These are phyloP conservation scores for Teratosphaeria viscida DNA, from an alignment of 2,329 filamentous ascomycete species.

Conservation along the genomic window DNA sequence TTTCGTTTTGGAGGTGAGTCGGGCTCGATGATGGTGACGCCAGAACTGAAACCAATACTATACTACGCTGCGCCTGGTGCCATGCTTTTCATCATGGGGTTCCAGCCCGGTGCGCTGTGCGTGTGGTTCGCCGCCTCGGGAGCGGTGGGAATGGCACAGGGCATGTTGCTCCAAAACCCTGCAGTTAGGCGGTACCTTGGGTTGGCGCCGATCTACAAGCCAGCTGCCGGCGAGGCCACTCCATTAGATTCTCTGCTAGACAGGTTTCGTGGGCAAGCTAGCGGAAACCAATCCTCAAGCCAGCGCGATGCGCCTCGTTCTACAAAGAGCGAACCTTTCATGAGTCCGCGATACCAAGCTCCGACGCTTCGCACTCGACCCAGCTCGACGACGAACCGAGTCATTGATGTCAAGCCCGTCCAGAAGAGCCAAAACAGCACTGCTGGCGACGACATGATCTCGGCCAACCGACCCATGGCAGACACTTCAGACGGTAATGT, in stretches of 20 bases:
- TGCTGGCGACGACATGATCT: neutral
- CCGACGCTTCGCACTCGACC: neutral
- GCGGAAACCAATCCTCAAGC: neutral
- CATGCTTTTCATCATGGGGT: conserved; percentile 44
- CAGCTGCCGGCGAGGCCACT: neutral
- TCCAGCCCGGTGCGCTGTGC: conserved; percentile 48
- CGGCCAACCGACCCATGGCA: neutral
- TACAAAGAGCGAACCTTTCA: neutral
- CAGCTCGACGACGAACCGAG: neutral
- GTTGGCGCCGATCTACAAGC: conserved; percentile 27
- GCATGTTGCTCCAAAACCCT: conserved; percentile 27
- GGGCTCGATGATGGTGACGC: conserved; percentile 24
- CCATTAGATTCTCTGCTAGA: neutral
- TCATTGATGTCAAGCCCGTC: conserved; percentile 2
- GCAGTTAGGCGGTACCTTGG: conserved; percentile 28
- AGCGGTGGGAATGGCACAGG: conserved; percentile 30
- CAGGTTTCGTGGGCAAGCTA: neutral
- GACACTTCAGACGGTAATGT: neutral
- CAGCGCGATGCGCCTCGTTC: neutral
- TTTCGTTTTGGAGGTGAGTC: conserved; percentile 40
- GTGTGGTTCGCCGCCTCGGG: conserved; percentile 49
- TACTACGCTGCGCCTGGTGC: conserved; percentile 43
- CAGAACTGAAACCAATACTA: conserved; percentile 31
- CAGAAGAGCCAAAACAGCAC: neutral
- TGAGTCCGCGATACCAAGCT: neutral